These are phyloP conservation scores for Elsinoe arachidis DNA, from an alignment of 2,329 filamentous ascomycete species.

Conservation along the genomic window DNA sequence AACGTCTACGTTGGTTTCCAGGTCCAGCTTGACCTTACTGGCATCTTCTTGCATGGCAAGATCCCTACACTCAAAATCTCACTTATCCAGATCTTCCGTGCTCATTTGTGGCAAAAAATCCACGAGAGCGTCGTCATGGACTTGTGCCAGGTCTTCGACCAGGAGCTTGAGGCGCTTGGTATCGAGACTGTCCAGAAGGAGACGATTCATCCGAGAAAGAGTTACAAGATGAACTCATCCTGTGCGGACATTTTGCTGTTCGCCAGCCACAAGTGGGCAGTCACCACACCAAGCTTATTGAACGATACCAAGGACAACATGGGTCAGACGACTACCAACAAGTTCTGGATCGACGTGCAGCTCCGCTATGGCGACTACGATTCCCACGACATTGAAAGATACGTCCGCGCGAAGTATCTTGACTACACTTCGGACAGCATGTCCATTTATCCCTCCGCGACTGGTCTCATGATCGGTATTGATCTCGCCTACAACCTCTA, in stretches of 20 bases:
- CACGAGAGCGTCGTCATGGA: constrained; percentile 99
- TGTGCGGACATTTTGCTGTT: constrained; percentile 96
- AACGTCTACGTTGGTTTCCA: constrained; percentile 99
- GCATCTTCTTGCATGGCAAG: constrained; percentile 98
- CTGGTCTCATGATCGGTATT: constrained; percentile 94
- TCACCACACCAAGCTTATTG: constrained; percentile 82
- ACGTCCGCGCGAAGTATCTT: constrained; percentile 93
- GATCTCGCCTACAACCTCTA: constrained; percentile 98
- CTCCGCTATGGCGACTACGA: constrained; percentile 96
- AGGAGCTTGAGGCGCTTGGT: constrained; percentile 87
- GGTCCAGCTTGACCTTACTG: constrained; percentile 92
- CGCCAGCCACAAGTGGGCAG: constrained; percentile 97
- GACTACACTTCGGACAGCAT: constrained; percentile 98
- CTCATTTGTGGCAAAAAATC: constrained; percentile 99
- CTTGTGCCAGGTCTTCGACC: constrained; percentile 95
- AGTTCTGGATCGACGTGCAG: constrained; percentile 98
- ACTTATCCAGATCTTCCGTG: constrained; percentile 96
- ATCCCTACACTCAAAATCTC: constrained; percentile 98
- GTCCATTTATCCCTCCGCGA: constrained; percentile 96
- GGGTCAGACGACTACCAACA: constrained; percentile 89
- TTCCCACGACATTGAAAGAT: constrained; percentile 96
- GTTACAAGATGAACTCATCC: constrained; percentile 99
- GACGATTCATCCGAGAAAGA: constrained; percentile 97
- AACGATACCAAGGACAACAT: constrained; percentile 96
- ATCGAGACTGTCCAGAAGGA: constrained; percentile 99